Base-by-base conservation (phyloP, 1,284 basidiomycete species). In the Earliella scabrosa region DNA sequence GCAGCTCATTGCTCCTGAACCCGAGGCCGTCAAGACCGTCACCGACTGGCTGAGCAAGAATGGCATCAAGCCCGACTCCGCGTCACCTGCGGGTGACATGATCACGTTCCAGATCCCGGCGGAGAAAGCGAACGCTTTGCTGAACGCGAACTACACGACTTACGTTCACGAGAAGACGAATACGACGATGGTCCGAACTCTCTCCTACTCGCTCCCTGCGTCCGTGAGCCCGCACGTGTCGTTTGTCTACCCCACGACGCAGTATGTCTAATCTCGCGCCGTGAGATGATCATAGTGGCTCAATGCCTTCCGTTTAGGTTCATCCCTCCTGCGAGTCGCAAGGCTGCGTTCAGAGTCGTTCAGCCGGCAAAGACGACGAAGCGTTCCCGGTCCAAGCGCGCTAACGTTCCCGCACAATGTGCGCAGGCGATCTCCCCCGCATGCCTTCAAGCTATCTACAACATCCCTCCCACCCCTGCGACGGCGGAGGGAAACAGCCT, bases 391-490 rank as follows among this genome's bases (percentile, higher is more conserved):
- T 58, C 59, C 41, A 60, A 68, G 52, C 45, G 61, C 3, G 59
- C 52, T 24, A 40, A 52, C 45, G 27, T 57, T 41, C 48, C 51
- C 32, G 9, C 60, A 5, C 52, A 59, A 36, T 66, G 65, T 31
- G 61, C 61, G 8, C 47, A 52, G 46, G 47, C 23, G 8, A 77
- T 86, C 50, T 85, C 83, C 0, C 83, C 83, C 7, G 66, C 76
- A 2, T 87, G 85, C 64, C 68, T 88, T 51, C 70, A 78, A 53
- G 74, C 74, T 14, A 61, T 87, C 34, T 88, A 87, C 68, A 82
- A 82, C 20, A 72, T 74, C 8, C 64, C 65, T 4, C 82, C 85
- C 54, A 75, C 77, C 0, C 80, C 82, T 1, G 66, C 68, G 6
- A 74, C 78, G 3, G 74, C 77, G 3, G 64, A 63, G 21, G 70